Evolutionary conservation across 2,329 filamentous ascomycete species (phyloP).

Genomic region (Pseudocercospora fijiensis): DNA sequence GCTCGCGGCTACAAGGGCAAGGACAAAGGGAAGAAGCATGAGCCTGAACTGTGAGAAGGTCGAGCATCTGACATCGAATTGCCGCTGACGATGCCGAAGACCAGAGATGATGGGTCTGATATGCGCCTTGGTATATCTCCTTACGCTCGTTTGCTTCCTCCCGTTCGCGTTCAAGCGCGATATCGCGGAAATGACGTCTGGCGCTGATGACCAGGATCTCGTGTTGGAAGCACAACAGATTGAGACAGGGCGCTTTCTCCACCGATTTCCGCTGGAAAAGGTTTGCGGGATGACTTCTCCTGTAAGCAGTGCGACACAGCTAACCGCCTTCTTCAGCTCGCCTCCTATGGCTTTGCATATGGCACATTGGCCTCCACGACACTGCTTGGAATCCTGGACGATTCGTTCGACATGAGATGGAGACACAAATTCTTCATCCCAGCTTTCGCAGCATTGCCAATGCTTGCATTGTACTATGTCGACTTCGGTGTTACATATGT

Average conservation of each 20-base stretch:
- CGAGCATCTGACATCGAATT: constrained; percentile 1
- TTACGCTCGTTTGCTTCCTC: constrained; percentile 86
- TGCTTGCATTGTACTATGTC: constrained; percentile 96
- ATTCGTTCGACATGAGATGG: constrained; percentile 97
- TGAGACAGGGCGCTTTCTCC: constrained; percentile 79
- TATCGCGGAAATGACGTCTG: constrained; percentile 90
- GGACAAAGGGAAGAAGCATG: constrained; percentile 77
- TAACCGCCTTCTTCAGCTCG: constrained; percentile 60
- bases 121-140: constrained; percentile 86
- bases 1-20: constrained; percentile 83
- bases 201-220: constrained; percentile 86
- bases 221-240: constrained; percentile 71
- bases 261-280: constrained; percentile 91
- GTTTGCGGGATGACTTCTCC: constrained; percentile 22
- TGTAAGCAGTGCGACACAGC: constrained; percentile 50
- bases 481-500: constrained; percentile 97
- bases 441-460: constrained; percentile 85
- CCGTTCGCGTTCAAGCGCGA: constrained; percentile 98
- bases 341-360: constrained; percentile 90
- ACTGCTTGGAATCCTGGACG: constrained; percentile 89
- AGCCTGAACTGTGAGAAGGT: constrained; percentile 66
- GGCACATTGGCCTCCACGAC: constrained; percentile 88
- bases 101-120: constrained; percentile 96
- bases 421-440: constrained; percentile 98
- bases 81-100: constrained; percentile 43